Base-by-base conservation (phyloP, 2,329 filamentous ascomycete species). In the Ophiosphaerella herpotricha region DNA sequence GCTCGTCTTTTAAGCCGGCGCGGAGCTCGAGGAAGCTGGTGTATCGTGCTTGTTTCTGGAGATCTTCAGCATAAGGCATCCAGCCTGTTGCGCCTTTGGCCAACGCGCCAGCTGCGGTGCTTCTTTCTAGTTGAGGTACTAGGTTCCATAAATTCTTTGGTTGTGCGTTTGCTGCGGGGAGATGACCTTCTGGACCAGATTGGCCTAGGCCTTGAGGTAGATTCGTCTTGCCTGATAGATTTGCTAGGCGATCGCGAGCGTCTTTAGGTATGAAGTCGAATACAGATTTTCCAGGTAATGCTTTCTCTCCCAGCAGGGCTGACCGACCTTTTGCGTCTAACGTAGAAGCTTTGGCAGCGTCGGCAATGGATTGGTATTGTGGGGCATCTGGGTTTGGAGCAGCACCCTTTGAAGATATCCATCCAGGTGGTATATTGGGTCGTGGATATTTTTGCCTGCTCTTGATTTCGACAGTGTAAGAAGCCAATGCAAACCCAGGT, bases 241-340 rank as follows among this genome's bases (percentile, higher is more conserved):
- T 80, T 3, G 82, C 91, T 38, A 99, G 82, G 23, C 87, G 85
- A 43, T 93, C 87, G 54, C 94, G 85, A 3, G 89, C 85, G 31
- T 88, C 82, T 0, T 90, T 80, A 0, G 89, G 89, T 58, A 99
- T 82, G 72, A 89, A 99, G 74, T 97, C 92, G 71, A 97, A 99
- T 2, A 99, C 86, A 0, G 94, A 97, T 75, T 97, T 97, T 0
- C 91, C 90, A 0, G 92, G 92, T 0, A 97, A 78, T 32, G 85
- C 82, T 34, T 84, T 80, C 75, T 97, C 93, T 32, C 92, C 92
- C 1, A 97, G 80, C 1, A 96, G 79, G 4, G 85, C 85, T 11
- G 91, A 92, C 54, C 94, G 85, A 36, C 87, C 80, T 65, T 85
- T 87, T 0, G 90, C 86, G 68, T 96, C 85, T 7, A 96, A 80